phyloP scores from a whole-genome alignment of 495 filamentous ascomycete genomes.

The Daldinia concentrica region DNA sequence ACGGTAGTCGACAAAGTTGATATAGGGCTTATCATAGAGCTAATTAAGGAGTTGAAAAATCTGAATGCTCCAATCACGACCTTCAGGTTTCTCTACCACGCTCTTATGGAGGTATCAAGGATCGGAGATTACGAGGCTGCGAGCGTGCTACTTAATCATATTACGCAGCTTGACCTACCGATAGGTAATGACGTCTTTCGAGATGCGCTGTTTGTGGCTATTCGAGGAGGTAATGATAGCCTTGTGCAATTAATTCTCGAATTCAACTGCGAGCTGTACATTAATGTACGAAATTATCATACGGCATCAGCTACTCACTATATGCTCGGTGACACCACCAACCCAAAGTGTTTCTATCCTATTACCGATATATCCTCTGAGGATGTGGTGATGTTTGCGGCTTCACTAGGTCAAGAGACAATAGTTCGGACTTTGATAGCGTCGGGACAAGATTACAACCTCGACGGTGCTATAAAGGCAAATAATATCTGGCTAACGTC shows the following conservation, averaged over 20 bases:
- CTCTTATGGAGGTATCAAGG: neutral
- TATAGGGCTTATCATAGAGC: neutral
- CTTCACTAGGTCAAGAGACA: neutral
- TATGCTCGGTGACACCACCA: neutral
- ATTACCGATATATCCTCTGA: no score
- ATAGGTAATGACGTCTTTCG: neutral
- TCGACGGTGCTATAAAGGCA: accelerated
- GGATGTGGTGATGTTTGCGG: neutral
- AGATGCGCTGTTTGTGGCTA: neutral
- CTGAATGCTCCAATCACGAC: neutral
- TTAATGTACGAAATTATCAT: neutral
- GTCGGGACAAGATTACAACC: neutral
- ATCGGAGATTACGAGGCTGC: neutral
- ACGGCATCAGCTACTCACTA: neutral
- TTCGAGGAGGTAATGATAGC: neutral
- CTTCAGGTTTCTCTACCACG: neutral
- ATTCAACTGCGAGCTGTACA: neutral
- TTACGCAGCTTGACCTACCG: neutral
- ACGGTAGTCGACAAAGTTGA: neutral
- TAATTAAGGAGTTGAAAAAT: neutral
- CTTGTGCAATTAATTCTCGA: neutral
- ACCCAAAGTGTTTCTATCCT: neutral
- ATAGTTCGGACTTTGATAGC: neutral
- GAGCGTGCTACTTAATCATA: neutral
- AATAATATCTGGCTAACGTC: neutral